phyloP scores from a whole-genome alignment of 169 alveolate species.

The Toxoplasma gondii region DNA sequence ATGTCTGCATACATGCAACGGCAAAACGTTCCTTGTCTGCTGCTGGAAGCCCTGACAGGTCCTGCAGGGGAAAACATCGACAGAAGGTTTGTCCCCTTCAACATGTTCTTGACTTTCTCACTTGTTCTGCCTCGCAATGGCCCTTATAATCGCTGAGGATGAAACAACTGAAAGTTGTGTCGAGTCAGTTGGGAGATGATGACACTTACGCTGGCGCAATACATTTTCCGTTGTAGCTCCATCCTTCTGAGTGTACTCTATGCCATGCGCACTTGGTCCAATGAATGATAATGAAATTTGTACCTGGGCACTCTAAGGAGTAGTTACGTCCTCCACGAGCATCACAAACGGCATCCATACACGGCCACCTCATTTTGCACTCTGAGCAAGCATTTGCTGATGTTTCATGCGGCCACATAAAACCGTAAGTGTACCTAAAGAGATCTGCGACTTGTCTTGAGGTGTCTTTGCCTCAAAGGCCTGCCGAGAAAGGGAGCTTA shows the following conservation, averaged over 20 bases:
- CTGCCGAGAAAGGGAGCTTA: background rate
- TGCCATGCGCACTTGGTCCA: background rate
- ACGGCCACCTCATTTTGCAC: slow-evolving; percentile 52
- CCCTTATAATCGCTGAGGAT: slow-evolving; percentile 31
- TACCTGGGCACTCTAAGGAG: slow-evolving; percentile 48
- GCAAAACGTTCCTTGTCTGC: slow-evolving; percentile 40
- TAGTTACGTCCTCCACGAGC: slow-evolving; percentile 49
- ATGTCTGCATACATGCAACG: slow-evolving; percentile 11
- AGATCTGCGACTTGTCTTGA: slow-evolving; percentile 4
- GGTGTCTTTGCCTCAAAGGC: slow-evolving; percentile 8
- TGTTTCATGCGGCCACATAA: background rate
- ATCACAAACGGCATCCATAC: slow-evolving; percentile 40
- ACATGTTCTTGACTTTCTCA: background rate
- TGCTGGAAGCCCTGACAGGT: slow-evolving; percentile 45
- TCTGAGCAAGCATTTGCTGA: background rate
- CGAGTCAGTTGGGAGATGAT: background rate
- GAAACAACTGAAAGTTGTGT: background rate
- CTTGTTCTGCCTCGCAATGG: slow-evolving; percentile 55
- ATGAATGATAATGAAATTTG: background rate
- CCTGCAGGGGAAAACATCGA: background rate
- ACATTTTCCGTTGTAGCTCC: slow-evolving; percentile 50
- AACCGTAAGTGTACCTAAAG: background rate
- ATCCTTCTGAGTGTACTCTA: background rate
- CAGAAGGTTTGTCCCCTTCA: background rate
- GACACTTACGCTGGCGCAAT: slow-evolving; percentile 53